Evolutionary conservation across 495 filamentous ascomycete species (phyloP).

Genomic region (Geopyxis carbonaria): DNA sequence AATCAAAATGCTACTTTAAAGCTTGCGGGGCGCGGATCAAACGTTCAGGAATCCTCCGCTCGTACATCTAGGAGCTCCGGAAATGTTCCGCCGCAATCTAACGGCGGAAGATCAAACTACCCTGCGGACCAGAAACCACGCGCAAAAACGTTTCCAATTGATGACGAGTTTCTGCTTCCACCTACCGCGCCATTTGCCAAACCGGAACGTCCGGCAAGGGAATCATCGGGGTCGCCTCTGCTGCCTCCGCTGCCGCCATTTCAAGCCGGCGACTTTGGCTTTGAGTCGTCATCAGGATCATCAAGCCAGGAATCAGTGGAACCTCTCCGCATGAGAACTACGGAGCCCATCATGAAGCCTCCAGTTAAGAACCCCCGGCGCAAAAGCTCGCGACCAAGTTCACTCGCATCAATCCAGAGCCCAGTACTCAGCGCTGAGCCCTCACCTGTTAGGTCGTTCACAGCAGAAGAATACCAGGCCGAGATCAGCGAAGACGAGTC

Average conservation of each 20-base stretch:
- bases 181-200: constrained; percentile 2
- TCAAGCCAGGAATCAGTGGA: not conserved
- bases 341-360: constrained; percentile 5
- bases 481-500: not conserved
- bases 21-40: not conserved
- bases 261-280: constrained; percentile 19
- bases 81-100: too few relatives aligned
- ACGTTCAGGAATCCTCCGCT: too few relatives aligned
- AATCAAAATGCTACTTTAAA: not conserved
- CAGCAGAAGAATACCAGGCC: not conserved
- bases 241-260: constrained; percentile 24
- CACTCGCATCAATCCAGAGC: too few relatives aligned
- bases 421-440: too few relatives aligned
- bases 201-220: not conserved
- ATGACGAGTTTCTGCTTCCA: constrained; percentile 1
- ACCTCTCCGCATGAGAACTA: too few relatives aligned
- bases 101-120: not conserved
- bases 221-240: constrained; percentile 14
- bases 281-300: constrained; percentile 7
- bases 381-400: too few relatives aligned
- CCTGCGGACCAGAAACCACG: not conserved
- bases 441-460: not conserved
- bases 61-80: too few relatives aligned
- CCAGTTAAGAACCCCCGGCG: constrained; percentile 12
- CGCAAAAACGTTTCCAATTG: constrained; percentile 1